Base-by-base conservation (phyloP, 2,329 filamentous ascomycete species). In the Colletotrichum cereale region DNA sequence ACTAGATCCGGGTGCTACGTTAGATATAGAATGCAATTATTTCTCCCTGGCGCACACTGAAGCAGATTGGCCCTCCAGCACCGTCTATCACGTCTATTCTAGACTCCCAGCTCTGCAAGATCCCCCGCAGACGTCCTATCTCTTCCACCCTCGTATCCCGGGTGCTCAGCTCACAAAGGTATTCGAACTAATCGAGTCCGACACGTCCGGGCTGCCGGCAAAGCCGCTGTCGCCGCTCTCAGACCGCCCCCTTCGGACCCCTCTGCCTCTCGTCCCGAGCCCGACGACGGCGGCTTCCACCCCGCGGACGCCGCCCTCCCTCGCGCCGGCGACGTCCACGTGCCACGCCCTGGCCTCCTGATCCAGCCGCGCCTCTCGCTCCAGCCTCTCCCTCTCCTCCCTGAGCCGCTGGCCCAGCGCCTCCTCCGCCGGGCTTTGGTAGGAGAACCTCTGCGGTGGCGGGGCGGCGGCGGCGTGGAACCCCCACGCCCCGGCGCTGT, bases 211-310 rank as follows among this genome's bases (percentile, higher is more conserved):
- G 24, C 71, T 73, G 4, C 71, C 67, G 5, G 60, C 71, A 12
- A 74, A 31, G 31, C 71, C 74, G 47, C 74, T 75, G 53, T 75
- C 74, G 1, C 64, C 56, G 26, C 71, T 73, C 42, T 67, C 44
- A 53, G 42, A 52, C 66, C 64, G 64, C 47, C 29, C 55, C 29
- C 29, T 31, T 1, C 53, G 36, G n/a, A 14, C 40, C 10, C 62
- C 34, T 14, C 44, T 53, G 1, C 70, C 44, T 21, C 71, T 55
- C n/a, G 24, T 48, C 66, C 56, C 55, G 2, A 36, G 8, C 5
- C 44, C 44, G 3, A 14, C 36, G 6, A 10, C 26, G 24, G 57
- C 21, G 26, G 40, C 29, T 2, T 29, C 26, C 42, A 26, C 21
- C 12, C 29, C 42, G 12, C 57, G 18, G 12, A 36, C n/a, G n/a